A percentile compares a stretch with the other conserved stretches of the same genome.
Conservation (phyloP, 169 alveolate genomes). For the Plasmodium inui region DNA sequence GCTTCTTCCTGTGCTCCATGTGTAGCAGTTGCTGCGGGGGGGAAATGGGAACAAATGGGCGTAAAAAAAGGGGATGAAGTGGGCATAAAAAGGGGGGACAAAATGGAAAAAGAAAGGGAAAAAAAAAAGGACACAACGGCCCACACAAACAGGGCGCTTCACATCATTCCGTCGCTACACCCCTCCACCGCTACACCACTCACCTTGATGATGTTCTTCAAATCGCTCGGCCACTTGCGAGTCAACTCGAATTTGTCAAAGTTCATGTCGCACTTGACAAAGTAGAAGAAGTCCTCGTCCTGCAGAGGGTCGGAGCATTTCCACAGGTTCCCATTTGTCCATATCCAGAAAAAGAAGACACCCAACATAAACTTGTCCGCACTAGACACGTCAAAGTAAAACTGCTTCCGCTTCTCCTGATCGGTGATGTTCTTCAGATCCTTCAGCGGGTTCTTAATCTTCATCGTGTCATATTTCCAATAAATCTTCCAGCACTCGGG, state of each 20-base stretch:
- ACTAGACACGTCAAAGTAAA: constrained; percentile 82
- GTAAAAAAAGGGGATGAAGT: not conserved
- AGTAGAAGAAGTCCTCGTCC: constrained; percentile 79
- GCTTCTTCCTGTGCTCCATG: constrained; percentile 44
- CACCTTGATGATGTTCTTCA: constrained; percentile 58
- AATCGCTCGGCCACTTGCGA: constrained; percentile 56
- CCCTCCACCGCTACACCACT: not conserved
- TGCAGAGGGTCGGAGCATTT: constrained; percentile 83
- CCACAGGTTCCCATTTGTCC: constrained; percentile 89
- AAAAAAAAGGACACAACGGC: not conserved
- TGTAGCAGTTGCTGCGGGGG: constrained; percentile 41
- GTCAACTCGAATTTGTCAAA: constrained; percentile 69
- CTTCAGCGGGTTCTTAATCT: constrained; percentile 44
- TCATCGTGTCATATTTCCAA: constrained; percentile 77
- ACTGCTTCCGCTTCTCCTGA: constrained; percentile 76
- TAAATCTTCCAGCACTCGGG: constrained; percentile 87
- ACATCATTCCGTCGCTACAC: not conserved
- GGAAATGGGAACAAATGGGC: not conserved
- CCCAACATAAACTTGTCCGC: constrained; percentile 81
- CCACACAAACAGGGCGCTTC: not conserved
- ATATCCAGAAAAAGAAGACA: constrained; percentile 84
- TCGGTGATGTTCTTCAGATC: constrained; percentile 37
- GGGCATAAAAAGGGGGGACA: not conserved
- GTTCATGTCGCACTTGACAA: constrained; percentile 69
- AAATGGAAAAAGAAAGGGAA: not conserved